These are phyloP conservation scores for Rhypophila decipiens DNA, from an alignment of 495 filamentous ascomycete species.

Conservation along the genomic window DNA sequence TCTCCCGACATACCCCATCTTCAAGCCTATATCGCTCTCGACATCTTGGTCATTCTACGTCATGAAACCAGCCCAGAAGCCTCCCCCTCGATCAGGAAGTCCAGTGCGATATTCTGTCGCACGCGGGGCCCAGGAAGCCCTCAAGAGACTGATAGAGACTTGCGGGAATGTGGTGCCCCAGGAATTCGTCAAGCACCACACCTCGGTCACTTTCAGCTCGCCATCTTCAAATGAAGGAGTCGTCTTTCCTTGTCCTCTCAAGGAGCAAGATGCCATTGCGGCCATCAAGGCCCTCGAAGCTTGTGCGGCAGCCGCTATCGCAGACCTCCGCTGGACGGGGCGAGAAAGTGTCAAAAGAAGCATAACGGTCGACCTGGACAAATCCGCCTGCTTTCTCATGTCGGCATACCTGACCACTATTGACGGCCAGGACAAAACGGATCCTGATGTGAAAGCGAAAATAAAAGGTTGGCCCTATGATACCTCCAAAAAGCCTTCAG, in stretches of 20 bases:
- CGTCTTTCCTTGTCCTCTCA: slow-evolving; percentile 59
- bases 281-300: slow-evolving; percentile 67
- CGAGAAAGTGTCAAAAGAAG: slow-evolving; percentile 15
- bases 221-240: slow-evolving; percentile 21
- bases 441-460: slow-evolving; percentile 53
- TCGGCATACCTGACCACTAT: slow-evolving; percentile 67
- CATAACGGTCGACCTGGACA: slow-evolving; percentile 53
- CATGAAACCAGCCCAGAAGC: background rate
- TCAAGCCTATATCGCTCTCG: background rate
- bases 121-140: slow-evolving; percentile 21
- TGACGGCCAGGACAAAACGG: slow-evolving; percentile 59
- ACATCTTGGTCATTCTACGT: background rate
- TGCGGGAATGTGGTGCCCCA: slow-evolving; percentile 22
- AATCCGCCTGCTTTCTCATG: slow-evolving; percentile 60
- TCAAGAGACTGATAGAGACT: slow-evolving; percentile 18
- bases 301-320: slow-evolving; percentile 58
- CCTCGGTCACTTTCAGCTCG: slow-evolving; percentile 23
- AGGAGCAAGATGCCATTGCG: slow-evolving; percentile 61
- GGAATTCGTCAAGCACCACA: slow-evolving; percentile 20
- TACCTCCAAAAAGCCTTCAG: too few species aligned
- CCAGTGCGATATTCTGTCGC: slow-evolving; percentile 25
- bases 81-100: too few species aligned
- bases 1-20: background rate
- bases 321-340: slow-evolving; percentile 46
- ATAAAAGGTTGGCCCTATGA: slow-evolving; percentile 50